These are phyloP conservation scores for Dioszegia crocea DNA, from an alignment of 768 basidiomycete genomes.

Conservation along the genomic window DNA sequence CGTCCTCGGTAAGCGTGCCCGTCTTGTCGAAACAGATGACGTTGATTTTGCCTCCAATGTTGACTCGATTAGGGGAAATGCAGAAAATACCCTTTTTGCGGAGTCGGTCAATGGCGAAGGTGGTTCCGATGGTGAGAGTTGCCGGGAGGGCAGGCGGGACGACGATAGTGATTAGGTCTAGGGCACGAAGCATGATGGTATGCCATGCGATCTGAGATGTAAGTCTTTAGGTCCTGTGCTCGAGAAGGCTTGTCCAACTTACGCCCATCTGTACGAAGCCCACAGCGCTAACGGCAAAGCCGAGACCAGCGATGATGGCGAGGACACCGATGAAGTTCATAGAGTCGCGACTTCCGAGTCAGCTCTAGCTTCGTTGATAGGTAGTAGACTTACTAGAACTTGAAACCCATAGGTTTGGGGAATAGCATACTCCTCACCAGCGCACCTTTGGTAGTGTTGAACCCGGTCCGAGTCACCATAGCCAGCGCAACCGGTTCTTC, in stretches of 20 bases:
- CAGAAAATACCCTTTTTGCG: conserved; percentile 87
- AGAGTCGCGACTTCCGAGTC: conserved; percentile 43
- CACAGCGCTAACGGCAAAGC: conserved; percentile 84
- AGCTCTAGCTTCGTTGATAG: neutral
- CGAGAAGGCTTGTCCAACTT: neutral
- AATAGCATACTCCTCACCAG: conserved; percentile 95
- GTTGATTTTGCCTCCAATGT: conserved; percentile 91
- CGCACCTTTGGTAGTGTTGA: conserved; percentile 96
- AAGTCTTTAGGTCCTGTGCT: neutral
- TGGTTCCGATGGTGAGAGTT: conserved; percentile 93
- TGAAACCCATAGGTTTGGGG: conserved; percentile 97
- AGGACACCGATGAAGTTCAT: conserved; percentile 78
- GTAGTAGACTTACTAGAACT: conserved; percentile 70
- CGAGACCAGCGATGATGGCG: conserved; percentile 81
- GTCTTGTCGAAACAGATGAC: conserved; percentile 99
- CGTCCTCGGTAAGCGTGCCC: conserved; percentile 96
- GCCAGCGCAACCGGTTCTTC: conserved; percentile 59
- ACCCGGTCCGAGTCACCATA: conserved; percentile 82
- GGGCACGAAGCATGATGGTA: conserved; percentile 82
- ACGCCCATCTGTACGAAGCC: conserved; percentile 81
- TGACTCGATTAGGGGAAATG: conserved; percentile 91
- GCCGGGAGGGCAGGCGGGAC: conserved; percentile 97
- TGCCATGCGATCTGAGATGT: conserved; percentile 70
- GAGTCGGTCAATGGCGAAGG: conserved; percentile 84
- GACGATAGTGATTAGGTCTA: conserved; percentile 94